These are phyloP conservation scores for Handroanthus guayacan DNA, from an alignment of 257 asterid genomes.

Conservation along the genomic window DNA sequence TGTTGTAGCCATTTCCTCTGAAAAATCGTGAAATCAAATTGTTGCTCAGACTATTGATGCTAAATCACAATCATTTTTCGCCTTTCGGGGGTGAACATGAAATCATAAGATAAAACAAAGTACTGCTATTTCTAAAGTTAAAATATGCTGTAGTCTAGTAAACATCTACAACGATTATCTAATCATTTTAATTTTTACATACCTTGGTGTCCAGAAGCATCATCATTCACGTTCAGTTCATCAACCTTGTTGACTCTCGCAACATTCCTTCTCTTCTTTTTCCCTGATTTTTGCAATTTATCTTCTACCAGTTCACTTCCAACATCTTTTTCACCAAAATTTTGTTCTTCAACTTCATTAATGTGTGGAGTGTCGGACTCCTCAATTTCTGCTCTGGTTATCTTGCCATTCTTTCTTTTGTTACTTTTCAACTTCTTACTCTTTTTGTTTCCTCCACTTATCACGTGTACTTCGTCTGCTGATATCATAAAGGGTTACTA, in stretches of 20 bases:
- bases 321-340: slow-evolving; percentile 30
- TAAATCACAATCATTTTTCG: too few species aligned
- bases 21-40: too few species aligned
- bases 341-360: slow-evolving; percentile 39
- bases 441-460: slow-evolving; percentile 42
- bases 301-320: slow-evolving; percentile 37
- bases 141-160: neutral
- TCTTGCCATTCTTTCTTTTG: slow-evolving; percentile 42
- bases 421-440: slow-evolving; percentile 44
- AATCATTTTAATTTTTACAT: slow-evolving; percentile 5
- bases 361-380: slow-evolving; percentile 4
- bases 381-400: slow-evolving; percentile 16
- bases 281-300: slow-evolving; percentile 43
- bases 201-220: slow-evolving; percentile 45
- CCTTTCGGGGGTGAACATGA: too few species aligned
- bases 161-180: neutral
- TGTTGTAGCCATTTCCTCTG: neutral
- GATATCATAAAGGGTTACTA: slow-evolving; percentile 11
- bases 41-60: too few species aligned
- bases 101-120: neutral
- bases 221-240: slow-evolving; percentile 32
- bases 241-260: slow-evolving; percentile 32
- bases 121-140: neutral
- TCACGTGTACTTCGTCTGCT: slow-evolving; percentile 44
- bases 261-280: slow-evolving; percentile 50